Conservation (phyloP, 331 rosid genomes). For the Pyracantha coccinea region DNA sequence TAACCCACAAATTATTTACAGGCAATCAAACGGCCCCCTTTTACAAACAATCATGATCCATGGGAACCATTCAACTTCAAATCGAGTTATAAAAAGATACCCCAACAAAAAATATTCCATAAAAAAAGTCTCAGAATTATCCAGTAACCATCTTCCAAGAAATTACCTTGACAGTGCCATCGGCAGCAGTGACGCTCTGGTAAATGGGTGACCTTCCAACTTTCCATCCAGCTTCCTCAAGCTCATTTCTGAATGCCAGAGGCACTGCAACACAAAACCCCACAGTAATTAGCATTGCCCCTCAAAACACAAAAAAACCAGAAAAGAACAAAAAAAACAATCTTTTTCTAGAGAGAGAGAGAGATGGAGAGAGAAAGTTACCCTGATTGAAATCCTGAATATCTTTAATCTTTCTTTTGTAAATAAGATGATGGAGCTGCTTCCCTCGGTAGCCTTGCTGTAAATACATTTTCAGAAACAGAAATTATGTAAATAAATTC, state of each 20-base stretch:
- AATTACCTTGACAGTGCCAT: conserved; percentile 87
- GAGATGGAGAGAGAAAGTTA: conserved; percentile 12
- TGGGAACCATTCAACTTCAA: neutral
- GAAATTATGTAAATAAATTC: neutral
- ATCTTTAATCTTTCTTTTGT: conserved; percentile 75
- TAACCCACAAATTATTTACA: neutral
- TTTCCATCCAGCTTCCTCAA: conserved; percentile 90
- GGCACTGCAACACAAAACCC: conserved; percentile 49
- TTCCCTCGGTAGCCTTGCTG: conserved; percentile 84
- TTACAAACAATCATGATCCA: neutral
- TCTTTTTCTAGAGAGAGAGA: neutral
- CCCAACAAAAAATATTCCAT: neutral
- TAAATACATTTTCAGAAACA: conserved; percentile 6
- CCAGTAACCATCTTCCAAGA: neutral
- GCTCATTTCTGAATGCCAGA: conserved; percentile 68
- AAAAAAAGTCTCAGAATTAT: neutral
- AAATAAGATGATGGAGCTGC: conserved; percentile 80
- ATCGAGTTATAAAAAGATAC: neutral
- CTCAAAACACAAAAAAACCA: too few relatives aligned
- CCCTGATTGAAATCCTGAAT: conserved; percentile 65
- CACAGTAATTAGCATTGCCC: neutral
- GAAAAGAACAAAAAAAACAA: neutral
- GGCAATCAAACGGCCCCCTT: neutral
- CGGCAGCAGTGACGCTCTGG: conserved; percentile 58
- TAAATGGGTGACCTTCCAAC: conserved; percentile 84